phyloP scores from a whole-genome alignment of 805 yeast genomes.

The Metschnikowia shivogae region DNA sequence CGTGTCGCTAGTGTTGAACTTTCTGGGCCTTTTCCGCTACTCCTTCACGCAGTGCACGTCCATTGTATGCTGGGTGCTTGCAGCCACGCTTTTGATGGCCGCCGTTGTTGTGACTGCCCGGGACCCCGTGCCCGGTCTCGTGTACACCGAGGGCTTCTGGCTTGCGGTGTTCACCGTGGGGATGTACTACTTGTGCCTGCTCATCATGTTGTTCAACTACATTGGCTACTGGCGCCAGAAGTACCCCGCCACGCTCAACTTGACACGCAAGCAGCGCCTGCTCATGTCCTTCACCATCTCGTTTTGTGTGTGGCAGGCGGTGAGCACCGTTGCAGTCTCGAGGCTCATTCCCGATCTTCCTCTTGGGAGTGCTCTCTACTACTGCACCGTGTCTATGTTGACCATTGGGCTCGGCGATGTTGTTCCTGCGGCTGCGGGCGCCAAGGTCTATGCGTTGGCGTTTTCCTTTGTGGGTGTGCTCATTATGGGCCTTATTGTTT shows the following conservation, averaged over 20 bases:
- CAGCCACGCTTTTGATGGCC: conserved; percentile 49
- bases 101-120: conserved; percentile 40
- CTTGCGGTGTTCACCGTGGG: conserved; percentile 64
- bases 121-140: neutral
- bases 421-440: conserved; percentile 48
- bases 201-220: conserved; percentile 52
- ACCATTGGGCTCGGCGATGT: conserved; percentile 84
- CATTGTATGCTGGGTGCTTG: conserved; percentile 60
- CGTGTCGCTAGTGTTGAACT: conserved; percentile 63
- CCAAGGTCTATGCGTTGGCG: conserved; percentile 55
- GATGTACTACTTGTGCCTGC: conserved; percentile 56
- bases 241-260: conserved; percentile 69
- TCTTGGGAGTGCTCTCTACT: conserved; percentile 69
- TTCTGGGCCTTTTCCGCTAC: conserved; percentile 55
- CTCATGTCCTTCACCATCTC: conserved; percentile 68
- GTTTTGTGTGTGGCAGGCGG: conserved; percentile 63
- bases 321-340: conserved; percentile 54
- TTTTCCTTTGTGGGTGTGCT: conserved; percentile 70
- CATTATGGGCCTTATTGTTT: conserved; percentile 67
- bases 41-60: conserved; percentile 58
- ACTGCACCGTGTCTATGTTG: conserved; percentile 64
- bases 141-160: conserved; percentile 67
- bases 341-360: conserved; percentile 31
- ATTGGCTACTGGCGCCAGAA: conserved; percentile 54
- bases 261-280: conserved; percentile 63